phyloP scores from a whole-genome alignment of 2,329 filamentous ascomycete genomes.

The Incumbomyces lentus region DNA sequence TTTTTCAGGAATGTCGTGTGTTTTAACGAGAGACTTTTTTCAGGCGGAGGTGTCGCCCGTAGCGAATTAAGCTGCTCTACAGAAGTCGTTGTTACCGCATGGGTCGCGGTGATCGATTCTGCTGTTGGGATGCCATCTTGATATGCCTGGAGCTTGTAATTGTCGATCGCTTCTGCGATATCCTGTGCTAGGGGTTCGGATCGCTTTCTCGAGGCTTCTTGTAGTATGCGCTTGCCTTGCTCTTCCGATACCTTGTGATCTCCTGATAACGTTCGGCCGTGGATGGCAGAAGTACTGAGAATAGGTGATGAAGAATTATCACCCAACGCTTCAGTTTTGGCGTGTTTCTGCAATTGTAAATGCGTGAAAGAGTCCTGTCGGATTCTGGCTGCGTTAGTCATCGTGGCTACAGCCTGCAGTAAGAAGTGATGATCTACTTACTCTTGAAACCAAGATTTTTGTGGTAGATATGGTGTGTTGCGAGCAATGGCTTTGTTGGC shows the following conservation, averaged over 20 bases:
- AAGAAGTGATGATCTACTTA: not conserved
- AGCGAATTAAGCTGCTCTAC: not conserved
- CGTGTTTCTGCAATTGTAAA: not conserved
- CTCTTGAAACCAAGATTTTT: not conserved
- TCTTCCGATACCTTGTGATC: not conserved
- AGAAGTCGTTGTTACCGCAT: not conserved
- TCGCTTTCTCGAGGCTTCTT: not conserved
- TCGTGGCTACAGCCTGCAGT: not conserved
- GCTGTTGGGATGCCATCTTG: not conserved
- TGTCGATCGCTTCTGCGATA: constrained; percentile 1
- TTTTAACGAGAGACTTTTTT: not conserved
- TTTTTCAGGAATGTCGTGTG: not conserved
- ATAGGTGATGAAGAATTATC: not conserved
- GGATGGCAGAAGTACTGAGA: not conserved
- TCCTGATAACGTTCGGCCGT: not conserved
- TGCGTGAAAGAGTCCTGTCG: constrained; percentile 3
- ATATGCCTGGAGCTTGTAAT: not conserved
- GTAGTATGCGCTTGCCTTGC: not conserved
- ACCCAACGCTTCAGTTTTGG: not conserved
- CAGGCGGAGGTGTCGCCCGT: not conserved
- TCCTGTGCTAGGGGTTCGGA: constrained; percentile 3
- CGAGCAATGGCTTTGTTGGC: constrained; percentile 3
- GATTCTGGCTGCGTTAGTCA: constrained; percentile 14
- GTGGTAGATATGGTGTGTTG: not conserved
- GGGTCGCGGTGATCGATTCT: not conserved